Evolutionary conservation across 1,284 basidiomycete species (phyloP), one percentile per base, ranked within the genome.

Genomic region (Tilletia setariae): DNA sequence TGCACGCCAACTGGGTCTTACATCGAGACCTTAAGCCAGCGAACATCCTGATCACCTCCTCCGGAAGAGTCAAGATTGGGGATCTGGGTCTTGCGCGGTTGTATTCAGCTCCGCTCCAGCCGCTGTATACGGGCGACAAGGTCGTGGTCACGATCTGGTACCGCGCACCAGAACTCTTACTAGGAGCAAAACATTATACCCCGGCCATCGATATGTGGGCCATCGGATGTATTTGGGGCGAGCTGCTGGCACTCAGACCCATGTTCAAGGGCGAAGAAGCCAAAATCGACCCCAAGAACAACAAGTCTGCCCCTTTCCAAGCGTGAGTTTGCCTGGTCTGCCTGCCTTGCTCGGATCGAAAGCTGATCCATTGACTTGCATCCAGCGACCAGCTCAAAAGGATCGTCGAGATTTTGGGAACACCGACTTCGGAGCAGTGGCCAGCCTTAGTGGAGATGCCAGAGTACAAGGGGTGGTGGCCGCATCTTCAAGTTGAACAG

Each of bases 91-190:
- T 98, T 7, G 96, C 96, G 0, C 88, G 96, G 46, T 86, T 98
- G 7, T 90, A 90, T 65, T 89, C 91, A 73, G 88, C 91, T 67
- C 94, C 94, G 2, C 85, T 96, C 0, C 91, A 94, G 78, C 90
- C 91, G 0, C 85, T 96, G 1, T 85, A 84, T 76, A 82, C 82
- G 89, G 92, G 82, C 23, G 95, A 98, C 85, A 98, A 98, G 82
- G 94, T 99, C 13, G 96, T 99, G 43, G 96, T 99, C 1, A 98
- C 96, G 0, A 98, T 98, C 76, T 98, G 95, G 95, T 98, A 98
- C 79, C 90, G 95, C 61, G 93, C 94, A 1, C 95, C 95, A 0
- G 95, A 98, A 82, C 87, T 98, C 1, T 87, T 98, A 9, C 87
- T 98, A 81, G 95, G 95, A 15, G 92, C 94, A 1, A 91, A 94